These are phyloP conservation scores for Phialophora chinensis DNA, from an alignment of 2,329 filamentous ascomycete species.

Conservation along the genomic window DNA sequence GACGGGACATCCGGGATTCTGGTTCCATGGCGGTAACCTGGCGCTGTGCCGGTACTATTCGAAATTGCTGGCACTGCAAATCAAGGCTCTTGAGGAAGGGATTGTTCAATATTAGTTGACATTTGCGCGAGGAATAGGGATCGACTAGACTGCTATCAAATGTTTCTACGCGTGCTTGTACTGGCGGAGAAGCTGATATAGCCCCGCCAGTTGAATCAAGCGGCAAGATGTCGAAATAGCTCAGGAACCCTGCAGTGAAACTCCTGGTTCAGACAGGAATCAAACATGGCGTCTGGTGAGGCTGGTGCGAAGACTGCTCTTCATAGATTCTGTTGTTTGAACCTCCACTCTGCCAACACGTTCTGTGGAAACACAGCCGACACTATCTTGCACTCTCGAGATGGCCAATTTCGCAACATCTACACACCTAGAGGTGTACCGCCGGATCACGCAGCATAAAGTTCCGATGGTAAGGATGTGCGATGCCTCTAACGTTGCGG, in stretches of 20 bases:
- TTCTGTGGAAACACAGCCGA: too few relatives aligned
- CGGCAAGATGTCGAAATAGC: too few relatives aligned
- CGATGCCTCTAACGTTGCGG: not conserved
- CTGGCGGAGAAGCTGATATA: not conserved
- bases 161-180: not conserved
- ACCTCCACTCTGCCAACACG: too few relatives aligned
- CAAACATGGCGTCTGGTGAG: too few relatives aligned
- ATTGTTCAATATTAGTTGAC: constrained; percentile 20
- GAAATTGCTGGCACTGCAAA: constrained; percentile 57
- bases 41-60: constrained; percentile 69
- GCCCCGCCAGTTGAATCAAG: too few relatives aligned
- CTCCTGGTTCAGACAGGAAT: too few relatives aligned
- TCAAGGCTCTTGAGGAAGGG: constrained; percentile 47
- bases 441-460: not conserved
- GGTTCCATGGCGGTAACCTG: constrained; percentile 71
- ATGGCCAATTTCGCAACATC: too few relatives aligned
- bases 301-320: too few relatives aligned
- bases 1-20: constrained; percentile 69
- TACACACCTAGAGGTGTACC: not conserved
- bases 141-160: not conserved
- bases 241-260: too few relatives aligned
- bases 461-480: not conserved
- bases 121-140: not conserved
- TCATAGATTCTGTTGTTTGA: too few relatives aligned
- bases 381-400: too few relatives aligned